Base-by-base conservation (phyloP, 2,329 filamentous ascomycete species). In the Ilyonectria robusta region DNA sequence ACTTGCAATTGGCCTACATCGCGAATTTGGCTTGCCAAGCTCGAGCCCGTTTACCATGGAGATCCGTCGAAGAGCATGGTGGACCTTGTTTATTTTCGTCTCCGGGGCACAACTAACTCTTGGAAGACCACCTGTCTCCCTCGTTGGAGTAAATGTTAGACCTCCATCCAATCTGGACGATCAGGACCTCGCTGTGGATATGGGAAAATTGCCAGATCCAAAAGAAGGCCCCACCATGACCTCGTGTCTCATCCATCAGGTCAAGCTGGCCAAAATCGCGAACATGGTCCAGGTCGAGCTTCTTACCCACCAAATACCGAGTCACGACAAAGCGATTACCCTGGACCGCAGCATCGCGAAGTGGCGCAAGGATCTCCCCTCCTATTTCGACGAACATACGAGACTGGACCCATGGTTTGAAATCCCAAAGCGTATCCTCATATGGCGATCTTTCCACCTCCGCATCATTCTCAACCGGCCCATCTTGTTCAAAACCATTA, bases 1-100 rank as follows among this genome's bases (percentile, higher is more conserved):
- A 0, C 74, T 86, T 5, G 83, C 83, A 0, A 71, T 86, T 7
- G 84, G 84, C 0, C 76, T 87, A 0, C 84, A 86, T 66, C 80
- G 81, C 5, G 83, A 86, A 59, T 73, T 78, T 9, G 67, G 66
- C 15, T 47, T 63, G 2, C 69, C 69, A n/a, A 70, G 74, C 47
- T 74, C 51, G 46, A 78, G 26, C 58, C 70, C 29, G 63, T 77
- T 58, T 44, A 65, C 63, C 4, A 70, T 70, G 68, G 79, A 80
- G 44, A 70, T 77, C 3, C 73, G 78, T 17, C 69, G 79, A 2
- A 72, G 78, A 26, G 71, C 78, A 7, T 81, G 78, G 70, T 79
- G 78, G 76, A 72, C 75, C 10, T 55, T 80, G 4, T 83, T 81
- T 65, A 78, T 81, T 21, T 82, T 85, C 58, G 81, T 66, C 1